Evolutionary conservation across 208 protist species (phyloP).

Genomic region (Crithidia bombi): DNA sequence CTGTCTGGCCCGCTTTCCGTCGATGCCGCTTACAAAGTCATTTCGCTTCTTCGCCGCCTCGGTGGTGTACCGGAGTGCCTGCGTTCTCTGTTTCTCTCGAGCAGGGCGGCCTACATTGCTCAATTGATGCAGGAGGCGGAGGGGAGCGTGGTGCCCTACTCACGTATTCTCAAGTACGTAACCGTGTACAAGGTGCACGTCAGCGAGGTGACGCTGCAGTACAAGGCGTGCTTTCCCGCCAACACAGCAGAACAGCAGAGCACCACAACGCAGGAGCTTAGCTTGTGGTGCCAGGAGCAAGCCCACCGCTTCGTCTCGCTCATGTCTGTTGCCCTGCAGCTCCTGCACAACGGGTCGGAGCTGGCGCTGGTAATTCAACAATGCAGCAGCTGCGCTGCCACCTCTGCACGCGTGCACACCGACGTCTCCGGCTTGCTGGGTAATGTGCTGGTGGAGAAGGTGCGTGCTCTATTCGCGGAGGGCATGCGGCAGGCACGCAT

Average conservation of each 20-base stretch:
- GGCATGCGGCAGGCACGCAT: conserved; percentile 58
- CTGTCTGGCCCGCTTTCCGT: conserved; percentile 66
- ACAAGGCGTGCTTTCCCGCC: conserved; percentile 70
- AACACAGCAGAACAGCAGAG: conserved; percentile 22
- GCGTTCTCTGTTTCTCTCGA: conserved; percentile 59
- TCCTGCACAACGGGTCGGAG: conserved; percentile 76
- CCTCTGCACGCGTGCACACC: conserved; percentile 51
- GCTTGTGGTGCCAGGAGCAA: conserved; percentile 61
- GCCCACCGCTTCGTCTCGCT: conserved; percentile 46
- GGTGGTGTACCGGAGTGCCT: conserved; percentile 42
- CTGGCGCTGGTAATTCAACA: conserved; percentile 79
- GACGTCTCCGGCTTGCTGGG: conserved; percentile 59
- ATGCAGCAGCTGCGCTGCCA: conserved; percentile 45
- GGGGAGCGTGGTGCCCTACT: conserved; percentile 49
- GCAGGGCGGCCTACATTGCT: conserved; percentile 50
- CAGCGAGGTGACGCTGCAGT: conserved; percentile 77
- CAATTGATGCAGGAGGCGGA: conserved; percentile 52
- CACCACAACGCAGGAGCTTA: conserved; percentile 19
- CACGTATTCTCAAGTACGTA: conserved; percentile 62
- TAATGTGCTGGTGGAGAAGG: conserved; percentile 46
- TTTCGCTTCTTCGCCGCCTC: conserved; percentile 65
- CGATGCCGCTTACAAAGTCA: conserved; percentile 66
- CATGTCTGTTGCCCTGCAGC: conserved; percentile 46
- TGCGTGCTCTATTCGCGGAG: conserved; percentile 59
- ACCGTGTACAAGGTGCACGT: conserved; percentile 83